Percentiles rank a stretch among this genome's conserved stretches.
These are phyloP conservation scores for Bodo saltans DNA, from an alignment of 78 protist species.

Conservation along the genomic window DNA sequence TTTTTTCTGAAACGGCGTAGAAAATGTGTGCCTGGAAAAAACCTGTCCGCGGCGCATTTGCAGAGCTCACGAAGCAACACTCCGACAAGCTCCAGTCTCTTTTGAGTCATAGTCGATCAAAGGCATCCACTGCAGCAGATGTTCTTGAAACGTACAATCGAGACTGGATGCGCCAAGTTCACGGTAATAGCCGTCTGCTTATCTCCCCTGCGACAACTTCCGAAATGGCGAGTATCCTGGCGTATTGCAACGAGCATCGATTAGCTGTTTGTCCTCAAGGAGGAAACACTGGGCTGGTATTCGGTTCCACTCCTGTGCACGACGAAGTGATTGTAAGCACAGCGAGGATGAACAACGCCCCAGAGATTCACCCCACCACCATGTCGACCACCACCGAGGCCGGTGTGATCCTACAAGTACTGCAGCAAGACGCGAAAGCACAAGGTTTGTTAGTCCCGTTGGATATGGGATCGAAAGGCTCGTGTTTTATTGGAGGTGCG, in stretches of 20 bases:
- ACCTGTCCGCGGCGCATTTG: too few species aligned
- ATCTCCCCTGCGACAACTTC: constrained; percentile 46
- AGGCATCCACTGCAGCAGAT: too few species aligned
- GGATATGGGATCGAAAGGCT: constrained; percentile 91
- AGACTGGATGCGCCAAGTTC: constrained; percentile 53
- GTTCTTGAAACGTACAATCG: constrained; percentile 27
- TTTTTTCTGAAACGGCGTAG: too few species aligned
- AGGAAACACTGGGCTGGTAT: constrained; percentile 97
- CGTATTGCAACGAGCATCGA: constrained; percentile 47
- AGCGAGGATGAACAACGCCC: background rate
- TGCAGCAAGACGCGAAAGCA: constrained; percentile 49
- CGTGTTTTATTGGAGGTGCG: constrained; percentile 92
- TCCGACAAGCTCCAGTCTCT: too few species aligned
- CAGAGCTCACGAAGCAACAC: too few species aligned
- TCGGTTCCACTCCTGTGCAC: constrained; percentile 73
- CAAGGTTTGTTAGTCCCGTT: constrained; percentile 76
- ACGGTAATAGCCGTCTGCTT: constrained; percentile 32
- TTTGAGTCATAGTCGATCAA: too few species aligned
- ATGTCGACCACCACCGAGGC: constrained; percentile 79
- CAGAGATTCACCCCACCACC: background rate
- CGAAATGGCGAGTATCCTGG: constrained; percentile 43
- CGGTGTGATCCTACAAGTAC: constrained; percentile 71
- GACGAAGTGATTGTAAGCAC: constrained; percentile 58
- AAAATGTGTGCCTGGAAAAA: too few species aligned
- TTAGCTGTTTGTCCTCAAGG: constrained; percentile 88